A percentile compares a stretch with the other conserved stretches of the same genome.
Conservation (phyloP, 306 rosid genomes). For the Vachellia collinsii region DNA sequence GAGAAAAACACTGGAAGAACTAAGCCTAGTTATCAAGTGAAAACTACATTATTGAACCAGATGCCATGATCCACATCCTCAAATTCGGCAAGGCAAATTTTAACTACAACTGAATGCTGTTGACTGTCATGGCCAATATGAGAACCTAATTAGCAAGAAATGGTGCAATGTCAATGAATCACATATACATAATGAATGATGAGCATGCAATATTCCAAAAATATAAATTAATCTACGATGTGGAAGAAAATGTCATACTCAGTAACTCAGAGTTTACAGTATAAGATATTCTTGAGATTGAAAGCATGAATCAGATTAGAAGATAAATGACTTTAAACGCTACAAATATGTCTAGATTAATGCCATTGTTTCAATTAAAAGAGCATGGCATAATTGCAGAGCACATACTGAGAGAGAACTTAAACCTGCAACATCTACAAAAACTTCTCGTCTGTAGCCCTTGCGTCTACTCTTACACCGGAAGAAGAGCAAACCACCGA, state of each 20-base stretch:
- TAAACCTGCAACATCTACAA: conserved; percentile 96
- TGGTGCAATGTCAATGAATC: conserved; percentile 25
- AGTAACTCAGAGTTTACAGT: not conserved
- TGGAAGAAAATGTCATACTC: not conserved
- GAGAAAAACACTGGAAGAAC: not conserved
- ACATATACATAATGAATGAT: conserved; percentile 5
- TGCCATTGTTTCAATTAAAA: conserved; percentile 26
- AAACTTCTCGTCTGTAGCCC: conserved; percentile 76
- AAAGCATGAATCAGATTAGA: not conserved
- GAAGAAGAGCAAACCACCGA: conserved; percentile 62
- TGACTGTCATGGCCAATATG: conserved; percentile 8
- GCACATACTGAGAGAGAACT: conserved; percentile 37
- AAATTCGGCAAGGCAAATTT: not conserved
- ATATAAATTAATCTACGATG: not conserved
- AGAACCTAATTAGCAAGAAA: conserved; percentile 6
- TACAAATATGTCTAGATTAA: conserved; percentile 2
- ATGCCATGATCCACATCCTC: conserved; percentile 1
- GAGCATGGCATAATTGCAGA: conserved; percentile 24
- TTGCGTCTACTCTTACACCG: conserved; percentile 65
- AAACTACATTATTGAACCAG: not conserved
- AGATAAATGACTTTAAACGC: conserved; percentile 27
- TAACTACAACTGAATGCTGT: conserved; percentile 16
- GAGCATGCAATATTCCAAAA: not conserved
- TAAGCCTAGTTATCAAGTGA: not conserved
- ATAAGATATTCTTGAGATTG: conserved; percentile 14